Evolutionary conservation across 305 asterid species (phyloP).

Genomic region (Striga hermonthica): DNA sequence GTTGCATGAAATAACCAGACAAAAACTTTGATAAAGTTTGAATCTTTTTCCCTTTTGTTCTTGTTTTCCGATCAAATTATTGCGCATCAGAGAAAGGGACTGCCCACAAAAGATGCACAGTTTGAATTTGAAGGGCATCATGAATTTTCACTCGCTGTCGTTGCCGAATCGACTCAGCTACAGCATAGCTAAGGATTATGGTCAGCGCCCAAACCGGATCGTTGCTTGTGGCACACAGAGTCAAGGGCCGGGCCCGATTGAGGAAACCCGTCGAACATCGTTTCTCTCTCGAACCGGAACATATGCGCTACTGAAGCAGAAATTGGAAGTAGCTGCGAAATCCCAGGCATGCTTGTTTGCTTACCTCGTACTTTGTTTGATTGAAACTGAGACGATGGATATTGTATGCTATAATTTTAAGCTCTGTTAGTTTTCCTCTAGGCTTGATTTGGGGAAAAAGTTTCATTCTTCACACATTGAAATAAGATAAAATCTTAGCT

Average conservation of each 20-base stretch:
- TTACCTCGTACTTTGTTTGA: background rate
- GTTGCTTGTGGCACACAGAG: constrained; percentile 44
- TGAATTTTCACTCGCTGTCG: constrained; percentile 34
- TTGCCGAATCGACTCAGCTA: constrained; percentile 37
- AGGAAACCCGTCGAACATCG: constrained; percentile 38
- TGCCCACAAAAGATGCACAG: constrained; percentile 36
- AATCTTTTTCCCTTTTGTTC: background rate
- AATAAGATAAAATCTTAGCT: too few species aligned
- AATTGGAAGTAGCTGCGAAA: constrained; percentile 73
- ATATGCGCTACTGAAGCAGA: constrained; percentile 73
- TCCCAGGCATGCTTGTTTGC: constrained; percentile 53
- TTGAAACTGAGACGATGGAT: too few species aligned
- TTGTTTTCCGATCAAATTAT: background rate
- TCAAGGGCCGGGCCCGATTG: constrained; percentile 19
- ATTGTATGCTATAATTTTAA: too few species aligned
- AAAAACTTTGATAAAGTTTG: background rate
- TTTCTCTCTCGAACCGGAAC: constrained; percentile 59
- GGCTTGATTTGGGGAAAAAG: background rate
- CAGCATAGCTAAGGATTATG: constrained; percentile 15
- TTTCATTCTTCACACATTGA: background rate
- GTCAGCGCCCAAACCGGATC: constrained; percentile 34
- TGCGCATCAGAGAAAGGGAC: background rate
- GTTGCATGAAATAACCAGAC: background rate
- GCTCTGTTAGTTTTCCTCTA: background rate
- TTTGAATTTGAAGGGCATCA: constrained; percentile 42